Evolutionary conservation across 768 basidiomycete genomes (phyloP), one percentile per base, ranked within the genome.

Genomic region (Dentipellis fragilis): DNA sequence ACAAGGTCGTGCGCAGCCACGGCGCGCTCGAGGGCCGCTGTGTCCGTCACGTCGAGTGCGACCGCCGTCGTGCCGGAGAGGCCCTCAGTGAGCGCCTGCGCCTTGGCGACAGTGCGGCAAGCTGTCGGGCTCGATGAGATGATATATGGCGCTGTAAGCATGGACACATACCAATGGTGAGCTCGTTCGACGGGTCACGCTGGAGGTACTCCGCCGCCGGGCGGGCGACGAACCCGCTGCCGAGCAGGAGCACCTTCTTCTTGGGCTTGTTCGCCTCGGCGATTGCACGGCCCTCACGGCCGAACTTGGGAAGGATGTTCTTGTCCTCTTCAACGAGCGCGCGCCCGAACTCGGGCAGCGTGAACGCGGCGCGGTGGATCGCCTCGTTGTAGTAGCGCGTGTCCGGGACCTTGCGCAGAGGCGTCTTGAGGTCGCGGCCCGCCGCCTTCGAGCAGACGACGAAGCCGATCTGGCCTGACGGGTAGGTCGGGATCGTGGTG

Each of bases 401-500:
- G 58, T 72, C 71, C 42, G 76, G 72, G 36, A 95, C 82, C 47
- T 84, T 73, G 55, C 93, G 81, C 40, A 93, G 62, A 0, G 94
- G 87, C 17, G 75, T 82, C 52, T 75, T 79, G 59, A 99, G 72
- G 66, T 88, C 81, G 52, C 89, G 77, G 23, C 73, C 76, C 14
- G 73, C 70, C 29, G 85, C 85, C 71, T 88, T 93, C 54, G 93
- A 85, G 69, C 88, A 90, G 48, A 97, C 76, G 62, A 94, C 78
- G 73, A 94, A 94, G 21, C 96, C 94, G 64, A 98, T 99, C 67
- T 94, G 93, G 38, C 96, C 96, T n/a, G 89, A 87, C 17, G 96
- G 96, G 72, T 99, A 99, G 14, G 94, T 96, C 0, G 95, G 95
- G 62, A 98, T 94, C 19, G 93, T 97, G 58, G 93, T 94, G 72